phyloP scores from a whole-genome alignment of 345 rosid species.

The Heritiera fomes region DNA sequence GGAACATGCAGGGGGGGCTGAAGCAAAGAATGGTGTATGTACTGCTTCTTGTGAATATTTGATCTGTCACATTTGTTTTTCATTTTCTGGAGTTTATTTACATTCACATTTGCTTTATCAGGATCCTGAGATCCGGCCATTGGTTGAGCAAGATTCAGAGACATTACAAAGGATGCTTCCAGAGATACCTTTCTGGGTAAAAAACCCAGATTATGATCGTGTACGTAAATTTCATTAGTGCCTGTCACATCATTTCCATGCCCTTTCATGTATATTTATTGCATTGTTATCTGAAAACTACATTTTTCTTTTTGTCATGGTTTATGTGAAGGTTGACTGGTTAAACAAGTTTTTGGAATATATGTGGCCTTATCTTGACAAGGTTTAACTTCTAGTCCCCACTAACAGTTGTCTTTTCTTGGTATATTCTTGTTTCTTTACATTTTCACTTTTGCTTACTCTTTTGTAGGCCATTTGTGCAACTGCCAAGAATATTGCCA shows the following conservation, averaged over 20 bases:
- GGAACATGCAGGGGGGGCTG: neutral
- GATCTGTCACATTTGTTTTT: neutral
- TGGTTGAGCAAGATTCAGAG: conserved; percentile 75
- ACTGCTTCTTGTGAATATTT: neutral
- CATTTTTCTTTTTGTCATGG: neutral
- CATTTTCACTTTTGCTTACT: conserved; percentile 7
- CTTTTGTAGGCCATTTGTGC: conserved; percentile 76
- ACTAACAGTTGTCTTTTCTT: neutral
- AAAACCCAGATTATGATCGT: conserved; percentile 89
- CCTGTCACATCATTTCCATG: conserved; percentile 13
- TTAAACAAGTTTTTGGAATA: conserved; percentile 68
- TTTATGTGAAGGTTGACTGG: conserved; percentile 68
- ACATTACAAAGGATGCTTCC: conserved; percentile 82
- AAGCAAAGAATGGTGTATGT: neutral
- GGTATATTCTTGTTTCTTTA: conserved; percentile 9
- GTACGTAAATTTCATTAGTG: conserved; percentile 45
- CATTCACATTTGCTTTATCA: conserved; percentile 28
- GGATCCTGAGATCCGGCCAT: conserved; percentile 73
- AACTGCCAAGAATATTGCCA: conserved; percentile 65
- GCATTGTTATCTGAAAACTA: conserved; percentile 23
- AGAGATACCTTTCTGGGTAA: conserved; percentile 93
- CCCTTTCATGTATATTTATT: neutral
- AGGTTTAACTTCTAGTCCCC: conserved; percentile 47
- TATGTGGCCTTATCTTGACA: conserved; percentile 98
- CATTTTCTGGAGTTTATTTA: neutral